phyloP scores from a whole-genome alignment of 208 protist genomes.

The Leishmania gerbilli region DNA sequence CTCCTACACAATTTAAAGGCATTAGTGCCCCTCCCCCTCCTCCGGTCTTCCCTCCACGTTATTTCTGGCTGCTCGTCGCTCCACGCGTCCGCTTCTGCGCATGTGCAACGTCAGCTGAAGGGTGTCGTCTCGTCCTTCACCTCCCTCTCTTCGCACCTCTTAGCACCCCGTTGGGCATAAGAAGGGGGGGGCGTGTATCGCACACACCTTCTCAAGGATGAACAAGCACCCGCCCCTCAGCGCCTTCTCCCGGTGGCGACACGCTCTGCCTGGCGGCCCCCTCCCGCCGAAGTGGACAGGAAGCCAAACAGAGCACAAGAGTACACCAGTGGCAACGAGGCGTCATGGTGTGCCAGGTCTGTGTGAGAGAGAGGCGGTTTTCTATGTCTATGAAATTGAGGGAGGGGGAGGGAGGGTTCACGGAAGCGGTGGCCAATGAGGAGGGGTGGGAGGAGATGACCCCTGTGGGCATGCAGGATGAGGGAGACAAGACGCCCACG shows the following conservation, averaged over 20 bases:
- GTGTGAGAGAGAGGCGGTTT: background rate
- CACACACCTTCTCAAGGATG: background rate
- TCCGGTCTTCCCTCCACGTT: background rate
- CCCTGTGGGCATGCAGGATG: background rate
- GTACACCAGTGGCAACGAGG: background rate
- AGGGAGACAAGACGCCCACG: background rate
- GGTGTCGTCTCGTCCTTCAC: background rate
- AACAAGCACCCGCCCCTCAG: background rate
- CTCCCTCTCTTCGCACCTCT: background rate
- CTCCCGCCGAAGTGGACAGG: background rate
- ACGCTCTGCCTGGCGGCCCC: background rate
- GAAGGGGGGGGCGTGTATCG: background rate
- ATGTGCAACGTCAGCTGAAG: background rate
- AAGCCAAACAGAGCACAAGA: background rate
- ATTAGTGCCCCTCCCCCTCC: background rate
- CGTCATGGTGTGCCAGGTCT: background rate
- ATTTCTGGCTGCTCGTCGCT: background rate
- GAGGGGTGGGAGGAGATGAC: background rate
- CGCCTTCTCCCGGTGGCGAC: background rate
- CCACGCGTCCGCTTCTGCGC: background rate
- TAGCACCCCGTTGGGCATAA: background rate
- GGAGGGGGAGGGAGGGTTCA: background rate
- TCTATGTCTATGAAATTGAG: background rate
- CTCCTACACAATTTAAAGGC: background rate
- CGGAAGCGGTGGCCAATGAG: background rate